A percentile compares a stretch with the other conserved stretches of the same genome.
Evolutionary conservation across 139 green algal genomes (phyloP).

Genomic region (Tetraselmis striata): DNA sequence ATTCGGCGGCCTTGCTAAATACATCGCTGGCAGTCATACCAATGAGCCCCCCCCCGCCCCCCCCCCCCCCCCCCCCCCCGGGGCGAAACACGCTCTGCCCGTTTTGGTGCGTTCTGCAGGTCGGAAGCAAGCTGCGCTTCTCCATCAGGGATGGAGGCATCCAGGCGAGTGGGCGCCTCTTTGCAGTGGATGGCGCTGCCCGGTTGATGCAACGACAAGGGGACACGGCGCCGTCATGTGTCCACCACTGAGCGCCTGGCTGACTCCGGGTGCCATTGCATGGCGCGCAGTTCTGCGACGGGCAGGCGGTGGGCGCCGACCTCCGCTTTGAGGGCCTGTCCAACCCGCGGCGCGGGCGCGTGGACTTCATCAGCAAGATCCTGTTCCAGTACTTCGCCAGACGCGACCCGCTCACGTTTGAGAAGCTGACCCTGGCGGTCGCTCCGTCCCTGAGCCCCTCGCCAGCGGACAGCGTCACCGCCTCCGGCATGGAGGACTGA

Average conservation of each 20-base stretch:
- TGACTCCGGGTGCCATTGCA: no score
- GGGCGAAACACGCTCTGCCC: no score
- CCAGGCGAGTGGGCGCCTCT: no score
- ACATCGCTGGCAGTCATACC: no score
- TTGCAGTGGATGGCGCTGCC: no score
- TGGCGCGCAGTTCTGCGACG: conserved; percentile 33
- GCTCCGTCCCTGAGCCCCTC: no score
- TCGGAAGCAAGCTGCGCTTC: conserved; percentile 65
- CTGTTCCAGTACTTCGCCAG: conserved; percentile 77
- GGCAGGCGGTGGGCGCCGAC: conserved; percentile 50
- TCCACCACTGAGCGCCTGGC: no score
- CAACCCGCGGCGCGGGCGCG: conserved; percentile 55
- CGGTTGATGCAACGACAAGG: neutral
- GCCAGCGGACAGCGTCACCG: no score
- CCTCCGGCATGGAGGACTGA: no score
- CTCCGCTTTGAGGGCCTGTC: conserved; percentile 55
- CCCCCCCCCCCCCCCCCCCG: no score
- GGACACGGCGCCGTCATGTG: neutral
- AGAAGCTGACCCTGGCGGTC: no score
- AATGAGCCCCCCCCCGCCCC: neutral
- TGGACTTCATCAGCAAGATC: conserved; percentile 80
- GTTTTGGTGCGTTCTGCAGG: conserved; percentile 5
- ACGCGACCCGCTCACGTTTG: conserved; percentile 40
- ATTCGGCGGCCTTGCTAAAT: conserved; percentile 5
- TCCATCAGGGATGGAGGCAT: conserved; percentile 40